Conservation (phyloP, 345 rosid genomes). For the Eucalyptus dawsonii region DNA sequence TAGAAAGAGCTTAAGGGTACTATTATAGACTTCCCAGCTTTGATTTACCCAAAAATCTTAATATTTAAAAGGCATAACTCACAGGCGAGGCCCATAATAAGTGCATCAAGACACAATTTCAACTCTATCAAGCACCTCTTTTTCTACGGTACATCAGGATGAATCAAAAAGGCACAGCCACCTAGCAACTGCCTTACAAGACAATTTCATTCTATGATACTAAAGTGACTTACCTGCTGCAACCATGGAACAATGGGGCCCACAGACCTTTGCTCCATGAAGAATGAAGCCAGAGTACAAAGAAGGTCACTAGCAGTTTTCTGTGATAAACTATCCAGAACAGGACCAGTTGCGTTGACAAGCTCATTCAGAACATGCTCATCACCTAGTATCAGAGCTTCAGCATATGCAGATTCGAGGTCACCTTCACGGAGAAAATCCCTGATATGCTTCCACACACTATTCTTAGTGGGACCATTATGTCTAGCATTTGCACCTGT, state of each 20-base stretch:
- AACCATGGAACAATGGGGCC: constrained; percentile 73
- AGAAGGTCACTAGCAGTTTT: constrained; percentile 58
- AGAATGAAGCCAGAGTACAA: constrained; percentile 41
- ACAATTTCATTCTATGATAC: neutral
- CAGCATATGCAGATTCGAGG: constrained; percentile 68
- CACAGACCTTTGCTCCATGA: constrained; percentile 56
- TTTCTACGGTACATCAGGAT: neutral
- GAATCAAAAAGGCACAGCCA: neutral
- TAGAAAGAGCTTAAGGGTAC: neutral
- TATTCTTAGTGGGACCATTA: constrained; percentile 15
- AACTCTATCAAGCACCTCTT: neutral
- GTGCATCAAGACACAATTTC: neutral
- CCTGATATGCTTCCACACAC: constrained; percentile 43
- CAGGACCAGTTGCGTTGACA: constrained; percentile 83
- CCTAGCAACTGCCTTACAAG: neutral
- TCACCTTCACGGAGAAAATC: constrained; percentile 49
- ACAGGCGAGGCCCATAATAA: neutral
- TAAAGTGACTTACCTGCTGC: constrained; percentile 58
- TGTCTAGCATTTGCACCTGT: constrained; percentile 16
- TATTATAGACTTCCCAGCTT: neutral
- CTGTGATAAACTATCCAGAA: constrained; percentile 53
- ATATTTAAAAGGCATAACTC: neutral
- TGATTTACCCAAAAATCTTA: neutral
- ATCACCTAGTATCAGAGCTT: constrained; percentile 59
- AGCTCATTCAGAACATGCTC: constrained; percentile 70